These are phyloP conservation scores for Globisporangium cystogenes DNA, from an alignment of 352 stramenopile genomes.

Conservation along the genomic window DNA sequence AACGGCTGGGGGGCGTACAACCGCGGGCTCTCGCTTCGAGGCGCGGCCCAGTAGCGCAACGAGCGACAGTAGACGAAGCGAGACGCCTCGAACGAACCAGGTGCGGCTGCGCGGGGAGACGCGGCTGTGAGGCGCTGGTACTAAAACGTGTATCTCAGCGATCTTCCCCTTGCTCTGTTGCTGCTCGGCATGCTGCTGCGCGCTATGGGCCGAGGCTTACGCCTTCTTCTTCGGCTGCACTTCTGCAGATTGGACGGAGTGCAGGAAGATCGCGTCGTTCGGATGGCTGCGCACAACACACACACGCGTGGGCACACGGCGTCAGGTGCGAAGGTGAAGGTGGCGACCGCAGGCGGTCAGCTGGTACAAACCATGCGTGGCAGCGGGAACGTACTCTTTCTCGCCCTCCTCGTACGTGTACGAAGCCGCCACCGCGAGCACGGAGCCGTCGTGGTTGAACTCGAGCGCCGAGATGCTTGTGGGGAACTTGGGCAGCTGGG, in stretches of 20 bases:
- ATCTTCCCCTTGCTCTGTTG: neutral
- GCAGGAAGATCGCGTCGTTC: slow-evolving; percentile 93
- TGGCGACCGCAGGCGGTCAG: neutral
- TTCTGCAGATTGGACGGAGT: slow-evolving; percentile 84
- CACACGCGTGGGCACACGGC: slow-evolving; percentile 2
- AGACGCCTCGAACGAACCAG: neutral
- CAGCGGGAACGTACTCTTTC: slow-evolving; percentile 73
- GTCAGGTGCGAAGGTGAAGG: neutral
- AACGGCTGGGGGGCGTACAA: slow-evolving; percentile 6
- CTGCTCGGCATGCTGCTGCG: neutral
- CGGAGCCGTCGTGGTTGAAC: slow-evolving; percentile 91
- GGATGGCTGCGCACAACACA: slow-evolving; percentile 60
- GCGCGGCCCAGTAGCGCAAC: neutral
- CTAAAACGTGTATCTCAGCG: slow-evolving; percentile 1
- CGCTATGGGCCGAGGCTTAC: slow-evolving; percentile 3
- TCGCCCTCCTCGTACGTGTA: slow-evolving; percentile 98
- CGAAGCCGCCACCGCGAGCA: slow-evolving; percentile 92
- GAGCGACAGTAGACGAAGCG: neutral
- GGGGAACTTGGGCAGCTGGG: slow-evolving; percentile 75
- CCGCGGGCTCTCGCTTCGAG: slow-evolving; percentile 10
- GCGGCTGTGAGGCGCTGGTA: neutral
- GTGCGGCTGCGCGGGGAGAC: neutral
- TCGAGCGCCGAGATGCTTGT: slow-evolving; percentile 91
- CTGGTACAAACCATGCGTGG: neutral
- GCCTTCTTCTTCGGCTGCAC: slow-evolving; percentile 76